These are phyloP conservation scores for Naumovozyma castellii DNA, from an alignment of 805 yeast genomes.

Conservation along the genomic window DNA sequence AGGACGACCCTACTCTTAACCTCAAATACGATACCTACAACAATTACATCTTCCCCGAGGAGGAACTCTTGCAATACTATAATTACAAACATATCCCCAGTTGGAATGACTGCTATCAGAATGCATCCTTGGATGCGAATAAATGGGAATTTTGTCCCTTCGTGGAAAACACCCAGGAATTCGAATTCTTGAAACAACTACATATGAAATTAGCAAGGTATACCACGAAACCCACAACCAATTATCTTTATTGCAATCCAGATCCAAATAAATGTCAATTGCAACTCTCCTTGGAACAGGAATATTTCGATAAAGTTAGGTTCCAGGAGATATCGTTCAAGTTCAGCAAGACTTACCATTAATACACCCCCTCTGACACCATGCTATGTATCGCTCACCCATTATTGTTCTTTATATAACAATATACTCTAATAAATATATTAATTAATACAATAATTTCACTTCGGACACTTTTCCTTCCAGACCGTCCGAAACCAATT, in stretches of 20 bases:
- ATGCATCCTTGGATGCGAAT: no score
- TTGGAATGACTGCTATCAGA: no score
- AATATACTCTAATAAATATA: no score
- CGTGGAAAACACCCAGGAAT: no score
- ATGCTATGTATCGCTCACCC: background rate
- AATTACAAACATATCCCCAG: background rate
- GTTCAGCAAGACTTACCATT: conserved; percentile 26
- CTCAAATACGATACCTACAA: no score
- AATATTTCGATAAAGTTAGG: conserved; percentile 26
- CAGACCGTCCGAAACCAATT: background rate
- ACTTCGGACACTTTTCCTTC: background rate
- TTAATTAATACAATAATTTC: background rate
- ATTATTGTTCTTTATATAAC: background rate
- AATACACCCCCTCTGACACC: conserved; percentile 1
- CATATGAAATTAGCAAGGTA: background rate
- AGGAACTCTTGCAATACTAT: background rate
- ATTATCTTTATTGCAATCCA: background rate
- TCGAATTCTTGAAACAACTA: background rate
- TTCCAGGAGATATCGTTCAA: conserved; percentile 29
- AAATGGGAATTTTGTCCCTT: no score
- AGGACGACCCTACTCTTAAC: no score
- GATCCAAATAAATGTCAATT: conserved; percentile 1
- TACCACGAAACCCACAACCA: background rate
- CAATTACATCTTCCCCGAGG: background rate
- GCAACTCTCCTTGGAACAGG: conserved; percentile 9